Base-by-base conservation (phyloP, 345 rosid species). In the Sapria himalayana region DNA sequence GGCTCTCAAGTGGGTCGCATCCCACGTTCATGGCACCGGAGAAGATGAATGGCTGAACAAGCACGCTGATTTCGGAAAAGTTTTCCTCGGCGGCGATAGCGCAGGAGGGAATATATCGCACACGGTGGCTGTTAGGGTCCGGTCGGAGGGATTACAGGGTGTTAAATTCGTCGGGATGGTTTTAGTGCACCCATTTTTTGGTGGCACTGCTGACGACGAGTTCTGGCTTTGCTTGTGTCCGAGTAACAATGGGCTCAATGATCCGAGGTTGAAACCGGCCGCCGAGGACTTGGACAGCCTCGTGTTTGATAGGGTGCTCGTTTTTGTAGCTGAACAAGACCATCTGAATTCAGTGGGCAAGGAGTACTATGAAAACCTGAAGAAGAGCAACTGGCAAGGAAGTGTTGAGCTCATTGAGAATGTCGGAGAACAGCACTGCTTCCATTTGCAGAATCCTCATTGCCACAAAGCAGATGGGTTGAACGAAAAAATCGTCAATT, bases 321-420 rank as follows among this genome's bases (percentile, higher is more conserved):
- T 57, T 22, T 23, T 41, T 22, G 58, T 61, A 19, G 62, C 68
- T 1, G 63, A 33, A 40, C 54, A 62, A 46, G 73, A 67, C 48
- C 1, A 1, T 29, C 41, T 58, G 22, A 49, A 49, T 29, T 58
- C 49, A 8, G 43, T 58, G 33, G 68, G 65, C 4, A 15, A 40
- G 29, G 37, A 2, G 53, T 66, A 55, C 21, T 31, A 4, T 22
- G 25, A 59, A 4, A 19, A 17, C 4, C 48, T 62, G 46, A 55
- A 25, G 34, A 23, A 46, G 38, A 62, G 65, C 14, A 65, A 55
- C 2, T 62, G 61, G 61, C 21, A 25, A 29, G 66, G 65, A 38
- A 51, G 54, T 8, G 44, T 52, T 11, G 61, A 67, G 49, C 10
- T 63, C 14, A 7, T 59, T 11, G 66, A 67, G 25, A 42, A 35